These are phyloP conservation scores for Saccharomycopsis microspora DNA, from an alignment of 805 yeast species.

Conservation along the genomic window DNA sequence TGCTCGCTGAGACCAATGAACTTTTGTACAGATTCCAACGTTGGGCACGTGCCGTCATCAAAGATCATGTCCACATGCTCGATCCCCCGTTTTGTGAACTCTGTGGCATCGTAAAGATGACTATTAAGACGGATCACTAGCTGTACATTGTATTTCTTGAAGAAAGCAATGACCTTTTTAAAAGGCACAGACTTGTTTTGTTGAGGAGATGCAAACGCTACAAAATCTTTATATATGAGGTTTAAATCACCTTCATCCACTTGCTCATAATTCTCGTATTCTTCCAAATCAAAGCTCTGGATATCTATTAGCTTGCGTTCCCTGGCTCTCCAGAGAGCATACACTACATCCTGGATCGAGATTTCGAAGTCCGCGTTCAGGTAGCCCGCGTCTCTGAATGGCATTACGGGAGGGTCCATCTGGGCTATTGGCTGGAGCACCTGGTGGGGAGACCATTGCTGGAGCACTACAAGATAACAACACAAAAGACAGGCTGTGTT, in stretches of 20 bases:
- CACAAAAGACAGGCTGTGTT: conserved; percentile 94
- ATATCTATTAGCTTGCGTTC: conserved; percentile 82
- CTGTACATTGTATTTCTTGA: conserved; percentile 61
- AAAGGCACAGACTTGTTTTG: conserved; percentile 63
- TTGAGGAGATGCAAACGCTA: conserved; percentile 96
- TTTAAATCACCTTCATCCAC: conserved; percentile 98
- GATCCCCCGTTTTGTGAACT: conserved; percentile 74
- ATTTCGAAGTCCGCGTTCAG: conserved; percentile 90
- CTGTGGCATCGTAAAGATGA: conserved; percentile 74
- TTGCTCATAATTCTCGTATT: conserved; percentile 86
- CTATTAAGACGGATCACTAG: conserved; percentile 88
- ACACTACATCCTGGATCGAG: conserved; percentile 88
- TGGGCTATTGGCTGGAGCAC: conserved; percentile 92
- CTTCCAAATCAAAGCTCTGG: conserved; percentile 79
- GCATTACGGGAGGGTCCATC: conserved; percentile 84
- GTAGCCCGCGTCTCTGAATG: conserved; percentile 95
- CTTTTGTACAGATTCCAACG: conserved; percentile 82
- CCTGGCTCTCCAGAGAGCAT: conserved; percentile 96
- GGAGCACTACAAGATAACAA: conserved; percentile 90
- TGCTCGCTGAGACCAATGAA: conserved; percentile 94
- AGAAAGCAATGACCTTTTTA: conserved; percentile 69
- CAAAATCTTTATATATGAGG: conserved; percentile 80
- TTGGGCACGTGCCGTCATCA: conserved; percentile 98
- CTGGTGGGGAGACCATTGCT: conserved; percentile 97
- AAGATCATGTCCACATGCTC: conserved; percentile 92